Evolutionary conservation across 2,329 filamentous ascomycete species (phyloP), one percentile per base, ranked within the genome.

Genomic region (Diplocarpon mali): DNA sequence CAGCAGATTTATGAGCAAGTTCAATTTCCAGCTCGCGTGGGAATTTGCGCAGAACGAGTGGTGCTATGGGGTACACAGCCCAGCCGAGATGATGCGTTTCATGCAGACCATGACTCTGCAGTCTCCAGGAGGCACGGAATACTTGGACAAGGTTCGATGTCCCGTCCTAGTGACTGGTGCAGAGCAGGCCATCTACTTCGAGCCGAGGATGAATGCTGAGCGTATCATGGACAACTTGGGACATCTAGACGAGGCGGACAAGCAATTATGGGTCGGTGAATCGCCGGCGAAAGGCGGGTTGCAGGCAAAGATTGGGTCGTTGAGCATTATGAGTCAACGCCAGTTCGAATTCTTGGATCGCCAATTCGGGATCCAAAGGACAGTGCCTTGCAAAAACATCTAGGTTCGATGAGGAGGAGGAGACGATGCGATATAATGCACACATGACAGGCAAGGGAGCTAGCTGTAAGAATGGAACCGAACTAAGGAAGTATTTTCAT

Each of bases 21-120:
- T 52, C 14, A 48, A 50, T 42, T 60, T 60, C 38, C 53, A 56
- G 42, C 35, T 47, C 7, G 38, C 45, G 29, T 62, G 59, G 59
- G 59, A 61, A 44, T 51, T 60, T 30, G 48, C 46, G 9, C 53
- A 52, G 37, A 44, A 38, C 17, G 42, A 34, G 42, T 48, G 44
- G 45, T 46, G 39, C 13, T 50, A 51, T 28, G 54, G 53, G 5
- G 32, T 46, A 15, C 36, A 51, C 3, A 46, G 42, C 29, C 45
- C 51, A 2, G 47, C 52, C 5, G 50, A 49, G 15, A 44, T 51
- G 35, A 39, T 58, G 40, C 48, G 45, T 10, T 41, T 38, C 41
- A 49, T 57, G 46, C 40, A 46, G 32, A 45, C 42, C 17, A 46
- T 46, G 38, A 46, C 49, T 12, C 16, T 51, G 28, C 34, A 45